phyloP scores from a whole-genome alignment of 805 yeast genomes.

The Starmerella khaoyaiensis region DNA sequence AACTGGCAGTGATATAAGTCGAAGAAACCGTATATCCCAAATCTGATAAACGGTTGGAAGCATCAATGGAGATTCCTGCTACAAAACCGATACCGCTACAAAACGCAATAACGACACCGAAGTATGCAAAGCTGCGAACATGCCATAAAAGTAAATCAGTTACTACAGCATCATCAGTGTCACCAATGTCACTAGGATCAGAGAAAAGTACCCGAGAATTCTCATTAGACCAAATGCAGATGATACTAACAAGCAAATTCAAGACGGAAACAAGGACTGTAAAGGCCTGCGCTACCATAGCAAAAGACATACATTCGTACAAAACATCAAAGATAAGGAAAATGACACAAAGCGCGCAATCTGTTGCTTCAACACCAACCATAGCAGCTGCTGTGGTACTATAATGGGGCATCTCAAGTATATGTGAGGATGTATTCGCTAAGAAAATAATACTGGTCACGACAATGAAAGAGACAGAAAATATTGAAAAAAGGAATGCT shows the following conservation, averaged over 20 bases:
- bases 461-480: conserved; percentile 9
- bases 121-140: conserved; percentile 18
- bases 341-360: conserved; percentile 18
- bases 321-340: conserved; percentile 17
- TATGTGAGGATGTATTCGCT: conserved; percentile 16
- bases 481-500: conserved; percentile 7
- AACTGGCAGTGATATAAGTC: conserved; percentile 15
- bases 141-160: conserved; percentile 3
- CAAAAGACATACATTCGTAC: conserved; percentile 17
- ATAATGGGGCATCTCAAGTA: conserved; percentile 10
- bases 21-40: conserved; percentile 15
- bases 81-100: conserved; percentile 22
- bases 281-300: conserved; percentile 22
- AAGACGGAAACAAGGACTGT: conserved; percentile 19
- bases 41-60: conserved; percentile 20
- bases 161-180: not conserved
- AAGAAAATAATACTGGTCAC: conserved; percentile 16
- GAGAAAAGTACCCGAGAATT: conserved; percentile 3
- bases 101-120: conserved; percentile 19
- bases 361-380: conserved; percentile 18
- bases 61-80: conserved; percentile 17
- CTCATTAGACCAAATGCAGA: conserved; percentile 20
- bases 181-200: not conserved
- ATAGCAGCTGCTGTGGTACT: conserved; percentile 8
- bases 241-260: conserved; percentile 18